phyloP scores from a whole-genome alignment of 2,329 filamentous ascomycete species.

The Nemania sp. region DNA sequence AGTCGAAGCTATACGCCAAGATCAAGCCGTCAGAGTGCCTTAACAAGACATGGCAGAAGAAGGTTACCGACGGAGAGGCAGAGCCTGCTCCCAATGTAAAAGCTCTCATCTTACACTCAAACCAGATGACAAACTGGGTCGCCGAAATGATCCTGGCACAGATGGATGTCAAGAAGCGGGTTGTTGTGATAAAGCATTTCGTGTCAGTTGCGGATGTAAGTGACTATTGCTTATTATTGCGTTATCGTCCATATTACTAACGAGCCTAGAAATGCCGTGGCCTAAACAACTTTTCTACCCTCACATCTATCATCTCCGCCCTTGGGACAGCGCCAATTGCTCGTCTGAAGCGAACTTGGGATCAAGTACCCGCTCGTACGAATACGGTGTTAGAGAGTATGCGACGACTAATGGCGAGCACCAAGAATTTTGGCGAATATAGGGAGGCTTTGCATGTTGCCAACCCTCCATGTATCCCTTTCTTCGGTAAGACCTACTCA shows the following conservation, averaged over 20 bases:
- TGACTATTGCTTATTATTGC: slow-evolving; percentile 42
- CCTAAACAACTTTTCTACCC: slow-evolving; percentile 96
- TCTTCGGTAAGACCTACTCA: slow-evolving; percentile 77
- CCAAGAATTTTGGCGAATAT: slow-evolving; percentile 98
- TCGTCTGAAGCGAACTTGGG: slow-evolving; percentile 92
- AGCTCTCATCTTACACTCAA: slow-evolving; percentile 95
- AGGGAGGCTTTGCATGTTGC: slow-evolving; percentile 91
- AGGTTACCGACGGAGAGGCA: slow-evolving; percentile 81
- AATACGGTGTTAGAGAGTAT: slow-evolving; percentile 85
- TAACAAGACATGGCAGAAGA: slow-evolving; percentile 99
- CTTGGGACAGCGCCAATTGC: slow-evolving; percentile 95
- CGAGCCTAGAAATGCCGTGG: slow-evolving; percentile 84
- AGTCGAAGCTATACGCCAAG: slow-evolving; percentile 93
- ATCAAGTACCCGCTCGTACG: slow-evolving; percentile 88
- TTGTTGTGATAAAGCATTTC: slow-evolving; percentile 98
- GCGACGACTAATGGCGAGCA: slow-evolving; percentile 95
- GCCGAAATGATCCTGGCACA: slow-evolving; percentile 98
- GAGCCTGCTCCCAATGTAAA: slow-evolving; percentile 96
- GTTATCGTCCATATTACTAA: slow-evolving; percentile 39
- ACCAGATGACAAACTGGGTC: slow-evolving; percentile 99
- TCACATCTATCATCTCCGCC: slow-evolving; percentile 97
- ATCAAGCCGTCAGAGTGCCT: slow-evolving; percentile 96
- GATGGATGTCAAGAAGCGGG: slow-evolving; percentile 92
- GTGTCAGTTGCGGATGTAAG: slow-evolving; percentile 94
- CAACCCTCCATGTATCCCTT: slow-evolving; percentile 97